Percentiles rank a stretch among this genome's conserved stretches.
These are phyloP conservation scores for Solidago caesia DNA, from an alignment of 129 eudicot genomes.

Conservation along the genomic window DNA sequence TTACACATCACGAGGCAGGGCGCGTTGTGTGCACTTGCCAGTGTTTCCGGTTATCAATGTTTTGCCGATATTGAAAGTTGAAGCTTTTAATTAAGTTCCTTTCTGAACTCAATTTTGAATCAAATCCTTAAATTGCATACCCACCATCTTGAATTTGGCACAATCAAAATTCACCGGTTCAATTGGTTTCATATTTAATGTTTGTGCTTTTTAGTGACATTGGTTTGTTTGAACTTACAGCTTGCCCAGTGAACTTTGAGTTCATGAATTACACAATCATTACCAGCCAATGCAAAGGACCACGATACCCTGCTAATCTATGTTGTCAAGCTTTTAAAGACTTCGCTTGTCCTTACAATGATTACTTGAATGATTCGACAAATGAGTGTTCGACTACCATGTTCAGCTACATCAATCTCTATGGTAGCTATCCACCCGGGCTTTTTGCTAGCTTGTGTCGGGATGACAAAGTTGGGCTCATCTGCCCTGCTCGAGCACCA, in stretches of 20 bases:
- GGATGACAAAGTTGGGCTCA: slow-evolving; percentile 57
- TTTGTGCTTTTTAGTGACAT: background rate
- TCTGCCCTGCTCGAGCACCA: slow-evolving; percentile 51
- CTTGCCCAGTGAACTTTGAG: slow-evolving; percentile 74
- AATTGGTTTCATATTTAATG: background rate
- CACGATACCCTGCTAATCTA: slow-evolving; percentile 43
- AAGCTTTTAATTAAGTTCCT: background rate
- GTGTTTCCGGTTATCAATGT: too few species aligned
- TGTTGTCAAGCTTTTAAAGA: slow-evolving; percentile 65
- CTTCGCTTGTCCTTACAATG: slow-evolving; percentile 68
- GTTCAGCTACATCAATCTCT: slow-evolving; percentile 67
- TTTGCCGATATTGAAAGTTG: background rate
- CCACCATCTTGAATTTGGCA: background rate
- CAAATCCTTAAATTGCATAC: background rate
- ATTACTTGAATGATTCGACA: slow-evolving; percentile 44
- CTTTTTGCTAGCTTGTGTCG: slow-evolving; percentile 54
- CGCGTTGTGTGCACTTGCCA: too few species aligned
- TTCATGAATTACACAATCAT: slow-evolving; percentile 57
- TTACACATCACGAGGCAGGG: background rate
- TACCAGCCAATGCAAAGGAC: slow-evolving; percentile 74
- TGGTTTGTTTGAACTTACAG: slow-evolving; percentile 39
- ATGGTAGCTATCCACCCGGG: slow-evolving; percentile 64
- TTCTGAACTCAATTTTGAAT: background rate
- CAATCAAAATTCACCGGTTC: background rate
- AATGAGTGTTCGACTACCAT: slow-evolving; percentile 60